Evolutionary conservation across 2,329 filamentous ascomycete species (phyloP).

Genomic region (Calonectria hawksworthii): DNA sequence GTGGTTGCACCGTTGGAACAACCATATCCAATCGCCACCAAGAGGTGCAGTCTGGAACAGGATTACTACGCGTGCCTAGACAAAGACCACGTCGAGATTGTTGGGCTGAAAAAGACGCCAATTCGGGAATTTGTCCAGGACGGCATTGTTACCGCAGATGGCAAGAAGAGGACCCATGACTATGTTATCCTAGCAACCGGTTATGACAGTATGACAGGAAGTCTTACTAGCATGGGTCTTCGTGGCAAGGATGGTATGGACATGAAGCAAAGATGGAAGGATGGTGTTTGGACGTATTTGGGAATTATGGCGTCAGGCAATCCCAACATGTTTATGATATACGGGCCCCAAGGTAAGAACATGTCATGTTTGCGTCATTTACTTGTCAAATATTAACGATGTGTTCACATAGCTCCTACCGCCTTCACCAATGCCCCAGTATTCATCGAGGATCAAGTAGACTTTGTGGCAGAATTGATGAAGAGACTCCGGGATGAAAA

Average conservation of each 20-base stretch:
- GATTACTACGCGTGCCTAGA: conserved; percentile 49
- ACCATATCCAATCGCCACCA: conserved; percentile 62
- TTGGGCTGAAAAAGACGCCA: conserved; percentile 59
- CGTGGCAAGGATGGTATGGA: conserved; percentile 29
- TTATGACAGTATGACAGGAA: conserved; percentile 41
- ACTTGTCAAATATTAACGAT: not conserved
- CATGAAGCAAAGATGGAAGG: conserved; percentile 32
- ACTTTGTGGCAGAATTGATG: conserved; percentile 31
- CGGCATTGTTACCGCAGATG: conserved; percentile 56
- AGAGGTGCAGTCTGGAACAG: conserved; percentile 61
- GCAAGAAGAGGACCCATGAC: conserved; percentile 41
- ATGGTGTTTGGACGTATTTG: conserved; percentile 39
- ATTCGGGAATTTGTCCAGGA: conserved; percentile 56
- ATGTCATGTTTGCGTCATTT: not conserved
- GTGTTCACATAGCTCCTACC: conserved; percentile 25
- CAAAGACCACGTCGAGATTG: conserved; percentile 60
- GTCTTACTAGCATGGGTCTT: conserved; percentile 39
- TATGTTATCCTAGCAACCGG: conserved; percentile 44
- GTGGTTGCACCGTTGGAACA: conserved; percentile 61
- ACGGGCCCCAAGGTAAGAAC: conserved; percentile 39
- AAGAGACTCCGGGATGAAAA: conserved; percentile 22
- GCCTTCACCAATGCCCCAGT: conserved; percentile 37
- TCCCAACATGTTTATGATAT: conserved; percentile 44
- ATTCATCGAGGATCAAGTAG: conserved; percentile 40
- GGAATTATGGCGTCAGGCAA: conserved; percentile 37